Evolutionary conservation across 108 stramenopile species (phyloP), one percentile per base, ranked within the genome.

Genomic region (Cyclotella baltica): DNA sequence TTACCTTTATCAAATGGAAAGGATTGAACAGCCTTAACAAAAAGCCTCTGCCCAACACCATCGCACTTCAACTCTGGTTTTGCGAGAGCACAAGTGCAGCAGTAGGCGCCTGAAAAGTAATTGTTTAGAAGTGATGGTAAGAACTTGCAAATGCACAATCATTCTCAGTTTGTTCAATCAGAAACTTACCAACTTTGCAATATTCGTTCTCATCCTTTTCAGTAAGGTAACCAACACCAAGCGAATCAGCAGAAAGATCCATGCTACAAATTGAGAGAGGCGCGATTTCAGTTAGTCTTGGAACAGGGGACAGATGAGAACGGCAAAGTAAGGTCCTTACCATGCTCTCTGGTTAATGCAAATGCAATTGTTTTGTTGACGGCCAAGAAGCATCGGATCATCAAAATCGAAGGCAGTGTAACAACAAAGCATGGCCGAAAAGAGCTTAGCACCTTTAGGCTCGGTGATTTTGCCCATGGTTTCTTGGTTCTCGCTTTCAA

Each of bases 401-500:
- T 62, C 61, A 13, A 35, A 34, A 19, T 62, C 61, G 34, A 62
- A 62, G 10, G 61, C 61, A 19, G 61, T 62, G 61, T 62, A 62
- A 33, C 61, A 62, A 36, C 61, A 62, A 35, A 62, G 31, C 61
- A 62, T 62, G 9, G 31, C 34, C 13, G 61, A n/a, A 25, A 62
- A 62, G 16, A 62, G n/a, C 35, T 62, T 36, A 2, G 61, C 34
- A 9, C 61, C 35, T 35, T 62, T 62, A 6, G 31, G 31, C 35
- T 34, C n/a, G n/a, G 40, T 43, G 40, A 43, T 43, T 43, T 43
- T 43, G 40, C 40, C 40, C 40, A 43, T 43, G 40, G 40, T 43
- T 8, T 13, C 13, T 43, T 43, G 10, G 13, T 43, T 43, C 40
- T 43, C 40, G 13, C 10, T 43, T 13, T 43, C 40, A 43, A 43